A percentile compares a stretch with the other conserved stretches of the same genome.
These are phyloP conservation scores for Fusarium tjaetaba DNA, from an alignment of 2,329 filamentous ascomycete genomes.

Conservation along the genomic window DNA sequence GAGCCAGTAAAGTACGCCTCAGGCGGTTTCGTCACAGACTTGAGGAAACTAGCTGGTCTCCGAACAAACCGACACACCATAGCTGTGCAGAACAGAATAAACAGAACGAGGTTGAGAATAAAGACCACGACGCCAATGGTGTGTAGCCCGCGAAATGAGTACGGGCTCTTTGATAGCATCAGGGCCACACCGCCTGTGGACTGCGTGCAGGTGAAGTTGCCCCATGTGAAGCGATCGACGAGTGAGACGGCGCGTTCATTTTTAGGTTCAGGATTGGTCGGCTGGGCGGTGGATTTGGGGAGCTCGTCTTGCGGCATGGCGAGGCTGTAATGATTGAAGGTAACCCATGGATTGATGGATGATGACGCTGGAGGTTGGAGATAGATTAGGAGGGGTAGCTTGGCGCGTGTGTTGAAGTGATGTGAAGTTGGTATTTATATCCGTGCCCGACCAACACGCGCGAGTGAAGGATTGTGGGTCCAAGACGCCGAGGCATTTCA, in stretches of 20 bases:
- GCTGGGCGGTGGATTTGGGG: background rate
- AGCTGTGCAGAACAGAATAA: background rate
- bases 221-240: conserved; percentile 1
- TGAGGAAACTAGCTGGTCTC: background rate
- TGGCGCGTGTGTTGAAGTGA: background rate
- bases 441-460: background rate
- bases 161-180: background rate
- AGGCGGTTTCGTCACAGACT: background rate
- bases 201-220: conserved; percentile 2
- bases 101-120: background rate
- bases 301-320: background rate
- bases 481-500: background rate
- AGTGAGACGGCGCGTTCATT: background rate
- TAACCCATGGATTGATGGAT: background rate
- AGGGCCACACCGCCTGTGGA: conserved; percentile 7
- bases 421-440: background rate
- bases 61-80: background rate
- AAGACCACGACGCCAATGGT: background rate
- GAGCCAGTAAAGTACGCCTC: conserved; percentile 1
- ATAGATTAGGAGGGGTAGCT: background rate
- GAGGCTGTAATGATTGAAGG: background rate
- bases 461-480: background rate
- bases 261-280: background rate
- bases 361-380: background rate
- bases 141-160: background rate